These are phyloP conservation scores for Trametes coccinea DNA, from an alignment of 768 basidiomycete genomes.

Conservation along the genomic window DNA sequence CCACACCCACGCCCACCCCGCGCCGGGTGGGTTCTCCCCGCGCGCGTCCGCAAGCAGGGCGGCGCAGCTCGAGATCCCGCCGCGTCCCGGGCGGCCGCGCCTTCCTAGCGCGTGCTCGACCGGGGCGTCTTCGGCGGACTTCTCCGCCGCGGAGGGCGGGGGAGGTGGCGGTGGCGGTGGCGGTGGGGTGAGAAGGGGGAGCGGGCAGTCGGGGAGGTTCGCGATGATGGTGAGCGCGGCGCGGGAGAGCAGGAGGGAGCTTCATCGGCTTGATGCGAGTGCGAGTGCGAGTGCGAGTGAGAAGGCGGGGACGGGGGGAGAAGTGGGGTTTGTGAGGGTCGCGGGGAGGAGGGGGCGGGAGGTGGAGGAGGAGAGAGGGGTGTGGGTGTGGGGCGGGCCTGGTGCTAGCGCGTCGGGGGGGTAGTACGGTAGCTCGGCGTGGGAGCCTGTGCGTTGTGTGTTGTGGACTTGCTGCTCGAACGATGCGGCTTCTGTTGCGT, in stretches of 20 bases:
- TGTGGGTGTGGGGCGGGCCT: conserved; percentile 13
- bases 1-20: neutral
- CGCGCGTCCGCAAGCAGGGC: neutral
- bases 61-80: neutral
- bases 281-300: too few relatives aligned
- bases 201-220: neutral
- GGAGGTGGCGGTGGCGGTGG: neutral
- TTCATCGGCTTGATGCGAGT: neutral
- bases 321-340: too few relatives aligned
- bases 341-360: neutral
- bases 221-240: conserved; percentile 2
- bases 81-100: neutral
- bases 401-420: too few relatives aligned
- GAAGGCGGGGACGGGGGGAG: neutral
- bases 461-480: too few relatives aligned
- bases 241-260: neutral
- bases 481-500: too few relatives aligned
- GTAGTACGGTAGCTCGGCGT: too few relatives aligned
- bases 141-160: neutral
- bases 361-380: conserved; percentile 7
- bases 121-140: too few relatives aligned
- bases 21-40: neutral
- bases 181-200: neutral
- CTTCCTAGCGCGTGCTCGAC: conserved; percentile 2
- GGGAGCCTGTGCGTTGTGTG: too few relatives aligned